phyloP scores from a whole-genome alignment of 495 filamentous ascomycete species.

The Aspergillus nidulans region DNA sequence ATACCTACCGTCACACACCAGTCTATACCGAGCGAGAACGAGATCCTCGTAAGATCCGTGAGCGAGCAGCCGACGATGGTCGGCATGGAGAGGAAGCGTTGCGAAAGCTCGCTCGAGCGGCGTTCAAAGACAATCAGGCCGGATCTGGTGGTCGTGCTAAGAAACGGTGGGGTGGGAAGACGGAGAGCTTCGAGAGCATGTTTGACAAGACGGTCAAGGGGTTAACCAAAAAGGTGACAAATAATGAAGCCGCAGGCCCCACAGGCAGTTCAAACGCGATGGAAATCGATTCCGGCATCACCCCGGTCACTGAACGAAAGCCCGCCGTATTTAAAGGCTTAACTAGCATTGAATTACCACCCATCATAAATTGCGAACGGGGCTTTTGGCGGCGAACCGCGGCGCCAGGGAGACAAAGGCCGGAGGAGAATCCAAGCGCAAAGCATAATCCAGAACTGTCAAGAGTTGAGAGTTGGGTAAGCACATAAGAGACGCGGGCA shows the following conservation, averaged over 20 bases:
- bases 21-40: slow-evolving; percentile 61
- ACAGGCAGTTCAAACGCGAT: slow-evolving; percentile 16
- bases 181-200: slow-evolving; percentile 46
- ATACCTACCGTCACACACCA: slow-evolving; percentile 67
- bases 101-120: slow-evolving; percentile 57
- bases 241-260: slow-evolving; percentile 12
- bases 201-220: slow-evolving; percentile 45
- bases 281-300: slow-evolving; percentile 32
- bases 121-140: slow-evolving; percentile 40
- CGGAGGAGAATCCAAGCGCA: slow-evolving; percentile 27
- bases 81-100: slow-evolving; percentile 70
- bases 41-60: slow-evolving; percentile 67
- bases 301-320: slow-evolving; percentile 26
- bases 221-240: slow-evolving; percentile 32
- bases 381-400: slow-evolving; percentile 37
- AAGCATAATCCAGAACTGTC: slow-evolving; percentile 24
- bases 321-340: slow-evolving; percentile 22
- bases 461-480: slow-evolving; percentile 27
- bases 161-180: slow-evolving; percentile 40
- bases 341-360: slow-evolving; percentile 39
- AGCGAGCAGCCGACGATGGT: slow-evolving; percentile 68
- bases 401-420: slow-evolving; percentile 20
- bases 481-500: slow-evolving; percentile 18
- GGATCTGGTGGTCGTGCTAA: slow-evolving; percentile 36
- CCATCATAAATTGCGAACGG: slow-evolving; percentile 46